These are phyloP conservation scores for Capsicum baccatum DNA, from an alignment of 257 asterid species.

Conservation along the genomic window DNA sequence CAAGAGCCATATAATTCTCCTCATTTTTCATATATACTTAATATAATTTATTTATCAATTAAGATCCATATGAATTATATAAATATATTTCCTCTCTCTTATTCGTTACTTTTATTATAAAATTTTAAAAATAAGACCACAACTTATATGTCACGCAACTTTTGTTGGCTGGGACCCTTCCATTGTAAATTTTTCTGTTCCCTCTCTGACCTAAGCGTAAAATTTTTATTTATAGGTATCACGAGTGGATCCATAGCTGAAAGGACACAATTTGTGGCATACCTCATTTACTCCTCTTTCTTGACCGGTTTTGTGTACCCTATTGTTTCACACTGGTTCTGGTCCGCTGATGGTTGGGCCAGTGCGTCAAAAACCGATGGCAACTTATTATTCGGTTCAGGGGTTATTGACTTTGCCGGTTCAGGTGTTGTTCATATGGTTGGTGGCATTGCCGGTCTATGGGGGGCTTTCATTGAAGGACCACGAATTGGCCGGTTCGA, in stretches of 20 bases:
- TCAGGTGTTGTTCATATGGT: slow-evolving; percentile 96
- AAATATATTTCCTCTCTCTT: too few relatives aligned
- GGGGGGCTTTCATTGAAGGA: slow-evolving; percentile 81
- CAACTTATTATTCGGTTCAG: slow-evolving; percentile 65
- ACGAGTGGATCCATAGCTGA: slow-evolving; percentile 94
- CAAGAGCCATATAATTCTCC: too few relatives aligned
- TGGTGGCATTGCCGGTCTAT: slow-evolving; percentile 85
- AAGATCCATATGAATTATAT: too few relatives aligned
- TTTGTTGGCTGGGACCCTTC: too few relatives aligned
- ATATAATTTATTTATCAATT: too few relatives aligned
- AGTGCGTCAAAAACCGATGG: slow-evolving; percentile 50
- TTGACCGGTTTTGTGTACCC: slow-evolving; percentile 92
- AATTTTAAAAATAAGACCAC: too few relatives aligned
- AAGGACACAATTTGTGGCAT: slow-evolving; percentile 85
- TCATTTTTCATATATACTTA: too few relatives aligned
- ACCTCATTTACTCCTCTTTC: slow-evolving; percentile 71
- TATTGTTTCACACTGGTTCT: slow-evolving; percentile 88
- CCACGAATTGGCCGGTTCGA: slow-evolving; percentile 88
- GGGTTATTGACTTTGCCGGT: slow-evolving; percentile 91
- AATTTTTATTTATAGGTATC: slow-evolving; percentile 32
- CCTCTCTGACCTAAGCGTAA: slow-evolving; percentile 4
- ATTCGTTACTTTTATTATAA: too few relatives aligned
- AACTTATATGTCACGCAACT: too few relatives aligned
- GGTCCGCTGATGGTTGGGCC: slow-evolving; percentile 93
- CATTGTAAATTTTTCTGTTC: neutral